Base-by-base conservation (phyloP, 2,329 filamentous ascomycete species). In the Akanthomyces muscarius region DNA sequence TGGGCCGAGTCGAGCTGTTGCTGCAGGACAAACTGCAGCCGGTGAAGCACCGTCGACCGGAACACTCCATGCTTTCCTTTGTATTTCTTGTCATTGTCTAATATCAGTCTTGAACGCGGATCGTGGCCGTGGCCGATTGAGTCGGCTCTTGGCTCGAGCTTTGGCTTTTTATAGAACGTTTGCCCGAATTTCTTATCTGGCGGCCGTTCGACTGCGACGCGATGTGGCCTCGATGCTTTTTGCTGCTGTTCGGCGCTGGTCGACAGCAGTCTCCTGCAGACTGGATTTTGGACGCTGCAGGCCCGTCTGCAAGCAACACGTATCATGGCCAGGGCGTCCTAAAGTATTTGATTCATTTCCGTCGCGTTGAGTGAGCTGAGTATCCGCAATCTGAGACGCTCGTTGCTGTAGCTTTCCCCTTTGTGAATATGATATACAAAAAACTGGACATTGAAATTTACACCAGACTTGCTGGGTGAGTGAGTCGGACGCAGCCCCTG, bases 21-120 rank as follows among this genome's bases (percentile, higher is more conserved):
- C 14, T 68, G 67, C 25, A 82, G 62, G 14, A 81, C 68, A 1
- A 60, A 11, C 2, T 76, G 69, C 60, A 82, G 76, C 7, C 74
- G 75, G 33, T 67, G 61, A 60, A 77, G 66, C 5, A 76, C 73
- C 1, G 74, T 71, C 36, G 72, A 72, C 18, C 73, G 67, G 48
- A 77, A 75, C 14, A 72, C 61, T 8, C 66, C 71, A 70, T 76
- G 73, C 7, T 67, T 65, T 45, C 73, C 72, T 4, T 47, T 54
- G 44, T 69, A 68, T 44, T 67, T 68, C 51, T 69, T 68, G 18
- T 51, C 61, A 59, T 63, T 25, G 45, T 71, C 69, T 8, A 72
- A 65, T 5, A 72, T 68, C 18, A 76, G 52, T 30, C 74, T 71
- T 23, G 72, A 69, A 28, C 69, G 70, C n/a, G 72, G 73, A 56